Percentiles rank a stretch among this genome's conserved stretches.
These are phyloP conservation scores for Ambrosiella cleistominuta DNA, from an alignment of 2,329 filamentous ascomycete species.

Conservation along the genomic window DNA sequence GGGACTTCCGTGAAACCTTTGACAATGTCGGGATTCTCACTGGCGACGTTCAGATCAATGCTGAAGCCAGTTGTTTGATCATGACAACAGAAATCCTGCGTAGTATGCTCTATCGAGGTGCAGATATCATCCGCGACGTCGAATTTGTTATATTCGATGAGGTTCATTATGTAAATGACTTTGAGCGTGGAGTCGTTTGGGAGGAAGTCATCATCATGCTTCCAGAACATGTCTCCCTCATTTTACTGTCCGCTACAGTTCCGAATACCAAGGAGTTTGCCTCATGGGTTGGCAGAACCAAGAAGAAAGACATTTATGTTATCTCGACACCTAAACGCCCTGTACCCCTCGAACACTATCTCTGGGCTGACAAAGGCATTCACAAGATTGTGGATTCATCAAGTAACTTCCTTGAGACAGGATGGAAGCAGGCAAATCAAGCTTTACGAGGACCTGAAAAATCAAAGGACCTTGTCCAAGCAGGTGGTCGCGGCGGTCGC, in stretches of 20 bases:
- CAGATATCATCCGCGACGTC: conserved; percentile 88
- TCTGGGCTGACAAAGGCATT: conserved; percentile 87
- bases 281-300: conserved; percentile 93
- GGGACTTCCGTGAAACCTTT: conserved; percentile 78
- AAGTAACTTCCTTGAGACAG: conserved; percentile 78
- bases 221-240: conserved; percentile 88
- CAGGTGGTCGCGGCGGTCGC: conserved; percentile 15
- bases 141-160: conserved; percentile 99
- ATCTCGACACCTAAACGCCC: conserved; percentile 94
- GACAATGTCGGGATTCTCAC: conserved; percentile 95
- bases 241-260: conserved; percentile 86
- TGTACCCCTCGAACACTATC: conserved; percentile 84
- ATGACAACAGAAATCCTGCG: conserved; percentile 98
- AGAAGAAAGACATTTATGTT: conserved; percentile 97
- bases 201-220: conserved; percentile 99
- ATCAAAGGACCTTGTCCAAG: conserved; percentile 21
- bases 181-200: conserved; percentile 93
- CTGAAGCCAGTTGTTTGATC: conserved; percentile 92
- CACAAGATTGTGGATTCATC: conserved; percentile 88
- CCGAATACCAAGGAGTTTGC: conserved; percentile 97
- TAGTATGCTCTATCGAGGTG: conserved; percentile 94
- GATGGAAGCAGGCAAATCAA: conserved; percentile 87
- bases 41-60: conserved; percentile 93
- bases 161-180: conserved; percentile 95
- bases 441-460: conserved; percentile 65